A percentile compares a stretch with the other conserved stretches of the same genome.
Conservation (phyloP, 2,329 filamentous ascomycete species). For the Huntiella omanensis region DNA sequence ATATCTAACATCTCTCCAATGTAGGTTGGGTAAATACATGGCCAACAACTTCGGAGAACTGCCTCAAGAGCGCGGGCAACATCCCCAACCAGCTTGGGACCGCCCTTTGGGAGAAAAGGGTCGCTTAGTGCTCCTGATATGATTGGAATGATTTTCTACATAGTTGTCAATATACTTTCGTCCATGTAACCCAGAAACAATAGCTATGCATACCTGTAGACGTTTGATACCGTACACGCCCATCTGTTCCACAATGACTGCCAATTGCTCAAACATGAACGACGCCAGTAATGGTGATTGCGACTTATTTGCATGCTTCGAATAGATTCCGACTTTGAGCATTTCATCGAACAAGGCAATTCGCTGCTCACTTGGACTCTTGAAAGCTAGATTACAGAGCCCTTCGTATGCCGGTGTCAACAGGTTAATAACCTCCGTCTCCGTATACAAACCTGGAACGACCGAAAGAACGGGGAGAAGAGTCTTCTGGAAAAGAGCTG, state of each 20-base stretch:
- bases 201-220: slow-evolving; percentile 31
- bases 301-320: slow-evolving; percentile 36
- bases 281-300: slow-evolving; percentile 38
- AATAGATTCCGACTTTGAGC: slow-evolving; percentile 35
- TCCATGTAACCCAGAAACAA: background rate
- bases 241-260: slow-evolving; percentile 32
- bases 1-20: slow-evolving; percentile 32
- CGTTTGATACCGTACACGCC: slow-evolving; percentile 48
- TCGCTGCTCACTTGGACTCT: slow-evolving; percentile 16
- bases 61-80: slow-evolving; percentile 34
- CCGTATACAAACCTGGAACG: slow-evolving; percentile 59
- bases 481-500: slow-evolving; percentile 47
- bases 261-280: slow-evolving; percentile 33
- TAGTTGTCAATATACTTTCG: background rate
- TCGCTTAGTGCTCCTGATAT: slow-evolving; percentile 46
- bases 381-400: slow-evolving; percentile 26
- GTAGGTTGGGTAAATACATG: slow-evolving; percentile 35
- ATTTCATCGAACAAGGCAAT: slow-evolving; percentile 31
- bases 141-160: slow-evolving; percentile 46
- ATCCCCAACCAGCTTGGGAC: slow-evolving; percentile 30
- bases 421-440: slow-evolving; percentile 46
- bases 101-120: slow-evolving; percentile 41
- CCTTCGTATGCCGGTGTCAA: slow-evolving; percentile 47
- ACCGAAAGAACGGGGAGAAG: slow-evolving; percentile 55
- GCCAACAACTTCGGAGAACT: slow-evolving; percentile 48